Percentiles rank a stretch among this genome's conserved stretches.
Evolutionary conservation across 805 yeast genomes (phyloP).

Genomic region (Candida nanaspora): DNA sequence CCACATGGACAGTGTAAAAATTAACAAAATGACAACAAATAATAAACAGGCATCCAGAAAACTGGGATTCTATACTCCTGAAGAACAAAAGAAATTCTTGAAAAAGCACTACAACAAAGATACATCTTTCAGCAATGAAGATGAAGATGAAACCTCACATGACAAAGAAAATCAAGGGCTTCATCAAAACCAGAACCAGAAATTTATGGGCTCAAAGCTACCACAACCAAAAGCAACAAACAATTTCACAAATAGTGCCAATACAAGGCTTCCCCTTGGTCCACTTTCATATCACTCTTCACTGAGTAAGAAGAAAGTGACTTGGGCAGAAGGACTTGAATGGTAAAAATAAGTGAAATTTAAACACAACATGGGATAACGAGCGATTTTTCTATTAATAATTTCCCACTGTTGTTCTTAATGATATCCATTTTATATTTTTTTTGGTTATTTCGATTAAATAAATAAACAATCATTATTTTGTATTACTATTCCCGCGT

Average conservation of each 20-base stretch:
- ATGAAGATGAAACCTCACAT: constrained; percentile 8
- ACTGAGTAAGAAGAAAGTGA: constrained; percentile 13
- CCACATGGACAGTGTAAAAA: too few relatives aligned
- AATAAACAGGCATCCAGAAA: background rate
- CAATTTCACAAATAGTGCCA: background rate
- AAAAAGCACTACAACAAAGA: constrained; percentile 6
- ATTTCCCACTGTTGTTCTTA: too few relatives aligned
- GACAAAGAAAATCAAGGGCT: constrained; percentile 18
- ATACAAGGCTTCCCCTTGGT: background rate
- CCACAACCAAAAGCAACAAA: background rate
- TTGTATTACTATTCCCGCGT: too few relatives aligned
- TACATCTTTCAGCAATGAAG: background rate
- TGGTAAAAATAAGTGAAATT: constrained; percentile 17
- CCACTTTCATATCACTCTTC: background rate
- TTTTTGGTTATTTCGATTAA: too few relatives aligned
- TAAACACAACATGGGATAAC: background rate
- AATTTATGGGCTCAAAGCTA: background rate
- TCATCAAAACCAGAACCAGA: constrained; percentile 3
- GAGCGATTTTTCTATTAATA: background rate
- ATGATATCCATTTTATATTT: too few relatives aligned
- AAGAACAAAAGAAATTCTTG: constrained; percentile 17
- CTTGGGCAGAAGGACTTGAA: constrained; percentile 24
- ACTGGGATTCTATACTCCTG: constrained; percentile 24
- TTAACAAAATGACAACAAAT: background rate
- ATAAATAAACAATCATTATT: too few relatives aligned